Evolutionary conservation across 2,329 filamentous ascomycete species (phyloP).

Genomic region (Verticillium alfalfae): DNA sequence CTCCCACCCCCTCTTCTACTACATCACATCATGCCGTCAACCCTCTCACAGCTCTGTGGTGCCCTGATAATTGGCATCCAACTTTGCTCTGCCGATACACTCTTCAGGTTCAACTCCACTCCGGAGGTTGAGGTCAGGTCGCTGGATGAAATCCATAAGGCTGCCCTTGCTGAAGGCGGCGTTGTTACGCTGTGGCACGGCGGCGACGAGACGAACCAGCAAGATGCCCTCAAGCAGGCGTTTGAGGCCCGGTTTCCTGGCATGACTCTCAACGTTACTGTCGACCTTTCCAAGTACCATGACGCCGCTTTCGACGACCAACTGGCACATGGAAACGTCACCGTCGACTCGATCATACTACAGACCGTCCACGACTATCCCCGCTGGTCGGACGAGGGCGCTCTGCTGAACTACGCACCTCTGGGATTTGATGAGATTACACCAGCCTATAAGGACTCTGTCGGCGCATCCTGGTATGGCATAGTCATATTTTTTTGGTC

Average conservation of each 20-base stretch:
- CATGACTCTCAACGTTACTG: slow-evolving; percentile 45
- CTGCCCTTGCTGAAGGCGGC: slow-evolving; percentile 40
- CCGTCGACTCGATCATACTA: slow-evolving; percentile 39
- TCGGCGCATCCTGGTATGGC: slow-evolving; percentile 34
- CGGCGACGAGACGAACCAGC: slow-evolving; percentile 37
- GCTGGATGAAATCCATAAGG: slow-evolving; percentile 43
- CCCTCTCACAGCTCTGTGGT: too few species aligned
- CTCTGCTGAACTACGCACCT: slow-evolving; percentile 43
- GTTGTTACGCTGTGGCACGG: slow-evolving; percentile 41
- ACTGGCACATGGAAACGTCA: slow-evolving; percentile 28
- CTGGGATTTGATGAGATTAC: slow-evolving; percentile 36
- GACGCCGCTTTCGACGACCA: slow-evolving; percentile 39
- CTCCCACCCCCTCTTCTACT: too few species aligned
- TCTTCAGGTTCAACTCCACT: slow-evolving; percentile 7
- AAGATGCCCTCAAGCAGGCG: slow-evolving; percentile 29
- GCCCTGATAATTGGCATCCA: too few species aligned
- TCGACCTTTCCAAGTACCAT: slow-evolving; percentile 52
- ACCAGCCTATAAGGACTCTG: slow-evolving; percentile 31
- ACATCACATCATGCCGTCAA: too few species aligned
- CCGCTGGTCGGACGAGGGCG: slow-evolving; percentile 41
- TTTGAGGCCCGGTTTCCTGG: slow-evolving; percentile 43
- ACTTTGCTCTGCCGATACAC: background rate
- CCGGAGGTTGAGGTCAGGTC: slow-evolving; percentile 34
- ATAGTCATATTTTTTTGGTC: slow-evolving; percentile 30
- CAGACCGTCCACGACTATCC: slow-evolving; percentile 48